Evolutionary conservation across 352 stramenopile species (phyloP), one percentile per base, ranked within the genome.

Genomic region (Globisporangium takayamanum): DNA sequence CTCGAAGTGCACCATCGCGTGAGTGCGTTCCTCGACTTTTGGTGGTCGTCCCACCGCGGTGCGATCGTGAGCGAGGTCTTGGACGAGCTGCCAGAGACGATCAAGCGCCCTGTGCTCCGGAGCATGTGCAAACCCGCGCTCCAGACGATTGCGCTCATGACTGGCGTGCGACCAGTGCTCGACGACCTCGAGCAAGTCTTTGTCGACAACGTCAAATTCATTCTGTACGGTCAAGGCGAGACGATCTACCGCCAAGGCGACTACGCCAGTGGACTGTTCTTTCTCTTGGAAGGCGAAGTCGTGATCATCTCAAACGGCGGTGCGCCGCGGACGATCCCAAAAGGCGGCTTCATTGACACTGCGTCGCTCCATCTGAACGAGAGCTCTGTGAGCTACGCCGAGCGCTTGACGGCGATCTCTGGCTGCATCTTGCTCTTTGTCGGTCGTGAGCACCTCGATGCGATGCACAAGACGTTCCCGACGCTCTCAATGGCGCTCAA

Each of bases 1-100:
- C 44, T 74, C 11, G 48, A 52, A 5, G 66, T 80, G 53, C 69
- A 70, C 18, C 72, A 70, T n/a, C 72, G 69, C 8, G 69, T 80
- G 3, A 76, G 69, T 39, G 64, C 69, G 51, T 80, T 78, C 26
- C 50, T 80, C 14, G 70, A 80, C 36, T 80, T 70, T 50, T 80
- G 72, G 72, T 78, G 72, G 72, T 70, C 69, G 5, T 72, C 69
- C 2, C 72, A 80, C 36, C 66, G 72, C 15, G 72, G 72, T 18
- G 72, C 69, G 10, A 69, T 76, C 50, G 75, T 78, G 20, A 63
- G 69, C 25, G 55, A 77, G 46, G 56, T 80, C 2, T 50, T 80
- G 1, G 55, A 47, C 5, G 72, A 80, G 33, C 48, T 80, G 7
- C 72, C 72, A 2, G 30, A 55, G 11, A 50, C 39, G 0, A 60